Evolutionary conservation across 805 yeast genomes (phyloP).

Genomic region (Yamadazyma endophytica): DNA sequence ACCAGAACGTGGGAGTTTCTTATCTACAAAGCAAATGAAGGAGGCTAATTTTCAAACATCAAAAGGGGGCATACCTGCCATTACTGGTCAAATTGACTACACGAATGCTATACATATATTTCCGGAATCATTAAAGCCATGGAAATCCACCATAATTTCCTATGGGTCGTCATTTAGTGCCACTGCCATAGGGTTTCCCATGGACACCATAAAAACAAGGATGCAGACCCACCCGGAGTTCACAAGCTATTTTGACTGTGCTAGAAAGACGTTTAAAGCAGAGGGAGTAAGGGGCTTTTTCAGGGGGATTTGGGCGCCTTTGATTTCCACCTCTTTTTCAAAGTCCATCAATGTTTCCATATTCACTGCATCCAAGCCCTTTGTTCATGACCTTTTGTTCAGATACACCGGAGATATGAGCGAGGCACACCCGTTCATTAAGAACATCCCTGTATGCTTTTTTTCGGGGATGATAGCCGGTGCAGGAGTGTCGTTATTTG

Average conservation of each 20-base stretch:
- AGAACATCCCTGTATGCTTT: conserved; percentile 41
- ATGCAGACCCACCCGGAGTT: conserved; percentile 72
- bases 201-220: conserved; percentile 83
- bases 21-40: too few relatives aligned
- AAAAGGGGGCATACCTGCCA: conserved; percentile 45
- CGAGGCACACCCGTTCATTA: conserved; percentile 36
- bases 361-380: conserved; percentile 54
- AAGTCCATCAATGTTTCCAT: conserved; percentile 64
- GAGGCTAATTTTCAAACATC: too few relatives aligned
- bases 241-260: conserved; percentile 53
- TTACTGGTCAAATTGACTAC: conserved; percentile 51
- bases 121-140: conserved; percentile 47
- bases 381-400: conserved; percentile 14
- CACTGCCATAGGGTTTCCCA: conserved; percentile 74
- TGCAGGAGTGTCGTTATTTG: conserved; percentile 54
- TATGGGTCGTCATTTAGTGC: conserved; percentile 60
- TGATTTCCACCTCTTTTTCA: conserved; percentile 60
- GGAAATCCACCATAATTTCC: conserved; percentile 56
- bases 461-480: conserved; percentile 68
- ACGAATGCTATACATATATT: conserved; percentile 44
- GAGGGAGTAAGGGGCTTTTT: conserved; percentile 74
- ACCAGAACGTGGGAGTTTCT: too few relatives aligned
- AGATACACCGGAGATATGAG: conserved; percentile 3
- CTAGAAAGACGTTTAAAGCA: conserved; percentile 44
- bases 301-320: conserved; percentile 73